Evolutionary conservation across 2,329 filamentous ascomycete genomes (phyloP).

Genomic region (Laburnicola sp.): DNA sequence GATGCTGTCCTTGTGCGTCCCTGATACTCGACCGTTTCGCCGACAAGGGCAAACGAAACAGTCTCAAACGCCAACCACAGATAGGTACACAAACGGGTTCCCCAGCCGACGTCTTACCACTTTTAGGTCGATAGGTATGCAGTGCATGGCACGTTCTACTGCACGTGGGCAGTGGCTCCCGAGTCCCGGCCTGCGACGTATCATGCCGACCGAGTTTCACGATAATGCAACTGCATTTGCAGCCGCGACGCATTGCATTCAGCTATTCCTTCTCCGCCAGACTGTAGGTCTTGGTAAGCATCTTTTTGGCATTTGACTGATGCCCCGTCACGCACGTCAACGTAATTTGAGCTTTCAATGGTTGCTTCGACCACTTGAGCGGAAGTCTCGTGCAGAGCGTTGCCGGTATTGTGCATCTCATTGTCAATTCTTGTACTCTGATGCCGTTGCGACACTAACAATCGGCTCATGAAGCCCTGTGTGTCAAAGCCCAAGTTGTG

Average conservation of each 20-base stretch:
- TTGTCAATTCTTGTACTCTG: not conserved
- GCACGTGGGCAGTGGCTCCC: not conserved
- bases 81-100: not conserved
- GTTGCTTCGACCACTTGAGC: no score
- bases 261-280: not conserved
- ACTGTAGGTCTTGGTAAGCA: no score
- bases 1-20: not conserved
- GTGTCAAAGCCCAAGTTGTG: not conserved
- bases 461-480: not conserved
- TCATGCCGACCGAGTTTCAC: not conserved
- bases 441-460: not conserved
- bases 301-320: not conserved
- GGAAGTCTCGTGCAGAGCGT: no score
- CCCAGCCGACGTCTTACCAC: not conserved
- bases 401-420: not conserved
- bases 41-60: not conserved
- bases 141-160: not conserved
- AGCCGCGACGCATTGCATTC: not conserved
- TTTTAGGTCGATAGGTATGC: not conserved
- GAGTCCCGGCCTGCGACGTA: no score
- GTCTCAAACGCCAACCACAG: not conserved
- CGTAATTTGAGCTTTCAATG: no score
- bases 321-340: not conserved
- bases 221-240: not conserved
- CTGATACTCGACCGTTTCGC: slow-evolving; percentile 1